These are phyloP conservation scores for Saprolegnia parasitica DNA, from an alignment of 352 stramenopile genomes.

Conservation along the genomic window DNA sequence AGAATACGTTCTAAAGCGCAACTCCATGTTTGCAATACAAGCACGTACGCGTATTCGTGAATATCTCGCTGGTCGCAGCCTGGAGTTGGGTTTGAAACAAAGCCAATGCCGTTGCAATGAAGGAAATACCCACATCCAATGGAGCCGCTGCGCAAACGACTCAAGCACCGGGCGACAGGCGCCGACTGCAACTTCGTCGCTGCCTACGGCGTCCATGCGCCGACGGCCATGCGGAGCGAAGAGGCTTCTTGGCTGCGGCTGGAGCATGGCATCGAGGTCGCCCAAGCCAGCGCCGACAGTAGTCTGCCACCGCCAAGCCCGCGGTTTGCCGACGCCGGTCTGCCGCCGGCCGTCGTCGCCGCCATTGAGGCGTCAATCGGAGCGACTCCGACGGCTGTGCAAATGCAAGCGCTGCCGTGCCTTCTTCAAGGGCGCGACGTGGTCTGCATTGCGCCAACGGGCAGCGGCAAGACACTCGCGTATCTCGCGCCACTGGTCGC, in stretches of 20 bases:
- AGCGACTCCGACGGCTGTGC: constrained; percentile 89
- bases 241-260: constrained; percentile 47
- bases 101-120: too few species aligned
- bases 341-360: constrained; percentile 30
- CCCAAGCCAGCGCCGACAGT: constrained; percentile 20
- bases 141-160: constrained; percentile 4
- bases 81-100: neutral
- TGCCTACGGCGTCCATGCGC: neutral
- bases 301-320: constrained; percentile 34
- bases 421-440: constrained; percentile 86
- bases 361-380: constrained; percentile 32
- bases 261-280: constrained; percentile 46
- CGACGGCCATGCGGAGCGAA: constrained; percentile 29
- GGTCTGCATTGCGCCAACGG: constrained; percentile 90
- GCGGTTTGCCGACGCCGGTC: constrained; percentile 38
- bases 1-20: too few species aligned
- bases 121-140: neutral
- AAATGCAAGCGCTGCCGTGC: constrained; percentile 93
- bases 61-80: too few species aligned
- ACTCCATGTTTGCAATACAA: too few species aligned
- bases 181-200: constrained; percentile 9
- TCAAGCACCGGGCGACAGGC: constrained; percentile 2
- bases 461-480: constrained; percentile 94
- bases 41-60: too few species aligned
- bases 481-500: constrained; percentile 91